Conservation (phyloP, 495 filamentous ascomycete species). For the Xanthoparmelia taractica region DNA sequence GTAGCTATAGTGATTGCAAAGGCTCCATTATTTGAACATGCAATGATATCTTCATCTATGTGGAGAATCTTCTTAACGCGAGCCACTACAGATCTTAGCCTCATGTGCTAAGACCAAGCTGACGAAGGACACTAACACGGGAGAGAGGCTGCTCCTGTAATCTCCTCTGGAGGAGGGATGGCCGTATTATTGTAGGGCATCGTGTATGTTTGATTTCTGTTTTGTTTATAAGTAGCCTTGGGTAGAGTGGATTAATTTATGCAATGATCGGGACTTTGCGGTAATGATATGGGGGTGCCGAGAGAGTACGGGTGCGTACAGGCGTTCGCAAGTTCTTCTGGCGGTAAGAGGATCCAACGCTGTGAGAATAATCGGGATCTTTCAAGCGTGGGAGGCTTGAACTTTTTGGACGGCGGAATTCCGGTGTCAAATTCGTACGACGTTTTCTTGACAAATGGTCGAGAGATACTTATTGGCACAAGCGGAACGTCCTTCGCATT, state of each 20-base stretch:
- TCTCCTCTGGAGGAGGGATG: constrained; percentile 70
- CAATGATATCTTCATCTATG: constrained; percentile 72
- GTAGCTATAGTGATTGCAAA: constrained; percentile 90
- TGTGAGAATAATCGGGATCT: neutral
- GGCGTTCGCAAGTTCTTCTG: neutral
- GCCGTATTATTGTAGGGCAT: constrained; percentile 90
- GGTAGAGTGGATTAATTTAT: neutral
- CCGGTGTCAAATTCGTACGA: neutral
- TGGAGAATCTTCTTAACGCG: constrained; percentile 90
- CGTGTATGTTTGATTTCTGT: constrained; percentile 4
- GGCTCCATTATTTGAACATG: constrained; percentile 87
- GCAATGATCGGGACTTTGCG: neutral
- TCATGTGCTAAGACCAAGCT: neutral
- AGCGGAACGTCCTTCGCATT: neutral
- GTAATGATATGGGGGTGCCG: neutral
- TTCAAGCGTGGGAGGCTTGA: neutral
- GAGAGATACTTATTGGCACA: neutral
- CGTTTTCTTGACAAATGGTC: neutral
- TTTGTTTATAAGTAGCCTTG: neutral
- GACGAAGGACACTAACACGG: constrained; percentile 55
- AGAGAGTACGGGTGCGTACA: neutral
- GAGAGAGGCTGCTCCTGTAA: constrained; percentile 74
- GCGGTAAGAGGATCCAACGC: neutral
- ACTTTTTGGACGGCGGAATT: neutral
- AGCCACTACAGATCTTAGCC: constrained; percentile 52